These are phyloP conservation scores for Lentinula guzmanii DNA, from an alignment of 768 basidiomycete genomes.

Conservation along the genomic window DNA sequence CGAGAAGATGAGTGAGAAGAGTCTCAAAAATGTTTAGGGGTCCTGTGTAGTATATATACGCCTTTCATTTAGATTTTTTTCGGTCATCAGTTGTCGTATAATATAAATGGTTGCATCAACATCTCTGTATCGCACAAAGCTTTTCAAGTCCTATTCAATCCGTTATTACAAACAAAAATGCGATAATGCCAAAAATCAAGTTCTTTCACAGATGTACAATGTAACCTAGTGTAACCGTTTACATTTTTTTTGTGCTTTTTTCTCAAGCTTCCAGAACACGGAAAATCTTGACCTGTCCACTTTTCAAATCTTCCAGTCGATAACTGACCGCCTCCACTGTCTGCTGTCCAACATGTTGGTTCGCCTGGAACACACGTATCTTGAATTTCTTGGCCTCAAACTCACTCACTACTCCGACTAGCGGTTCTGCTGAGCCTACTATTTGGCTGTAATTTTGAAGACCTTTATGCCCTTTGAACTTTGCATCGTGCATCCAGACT, in stretches of 20 bases:
- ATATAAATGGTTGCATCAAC: neutral
- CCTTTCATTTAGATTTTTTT: neutral
- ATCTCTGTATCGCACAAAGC: neutral
- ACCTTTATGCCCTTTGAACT: constrained; percentile 74
- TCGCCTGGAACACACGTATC: constrained; percentile 80
- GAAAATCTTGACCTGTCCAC: constrained; percentile 70
- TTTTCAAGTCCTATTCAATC: no score
- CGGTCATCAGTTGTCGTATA: neutral
- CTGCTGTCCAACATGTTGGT: constrained; percentile 79
- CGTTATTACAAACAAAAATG: no score
- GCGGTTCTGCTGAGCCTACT: constrained; percentile 43
- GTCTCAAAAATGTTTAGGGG: neutral
- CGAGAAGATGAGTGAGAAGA: neutral
- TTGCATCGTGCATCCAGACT: constrained; percentile 67
- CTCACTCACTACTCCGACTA: constrained; percentile 75
- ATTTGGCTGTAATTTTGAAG: constrained; percentile 66
- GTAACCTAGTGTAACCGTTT: neutral
- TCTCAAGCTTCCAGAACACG: constrained; percentile 29
- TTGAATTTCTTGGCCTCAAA: constrained; percentile 87
- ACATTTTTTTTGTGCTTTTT: neutral
- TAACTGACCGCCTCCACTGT: constrained; percentile 79
- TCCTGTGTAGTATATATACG: neutral
- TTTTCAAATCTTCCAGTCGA: constrained; percentile 84
- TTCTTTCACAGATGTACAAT: neutral
- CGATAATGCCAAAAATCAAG: no score